Base-by-base conservation (phyloP, 2,329 filamentous ascomycete species). In the Metarhizium brunneum region DNA sequence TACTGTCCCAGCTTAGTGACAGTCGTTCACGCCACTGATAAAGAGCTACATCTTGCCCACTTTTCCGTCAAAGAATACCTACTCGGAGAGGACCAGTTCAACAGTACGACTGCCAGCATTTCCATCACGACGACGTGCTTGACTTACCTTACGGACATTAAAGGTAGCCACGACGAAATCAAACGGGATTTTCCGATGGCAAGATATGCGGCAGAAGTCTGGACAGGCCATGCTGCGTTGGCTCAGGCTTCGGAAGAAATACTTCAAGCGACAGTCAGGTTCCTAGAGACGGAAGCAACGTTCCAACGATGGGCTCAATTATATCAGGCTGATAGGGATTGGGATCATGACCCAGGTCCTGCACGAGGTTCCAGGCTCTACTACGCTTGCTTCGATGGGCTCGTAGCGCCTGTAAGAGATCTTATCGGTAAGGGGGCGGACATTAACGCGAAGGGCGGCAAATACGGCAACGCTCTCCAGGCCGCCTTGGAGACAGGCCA, bases 41-140 rank as follows among this genome's bases (percentile, higher is more conserved):
- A 55, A 6, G 58, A 62, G 43, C 54, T 67, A 0, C 63, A 64
- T 4, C 54, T 67, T 13, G 56, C 64, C 10, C 62, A 66, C 16
- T 61, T 64, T 18, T 64, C 64, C 0, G 62, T 66, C 2, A 62
- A 64, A 29, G 61, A 66, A 47, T 65, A 60, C 29, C 59, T 66
- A 35, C 47, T 61, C 5, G 16, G 30, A 13, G 1, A 55, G 6
- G 32, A n/a, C 2, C 45, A 54, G 25, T 57, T 61, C 14, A n/a
- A 51, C 2, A 35, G 56, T 3, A 1, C 40, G 14, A 58, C 5
- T 45, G 55, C 61, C 16, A 59, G 56, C 36, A 56, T 59, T 52
- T 20, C 42, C 14, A 63, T 65, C 35, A 58, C 59, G 3, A 60
- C 14, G 50, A 64, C 58, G 2, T 64, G 58, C 53, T 59, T 65